Percentiles rank a stretch among this genome's conserved stretches.
phyloP scores from a whole-genome alignment of 2,329 filamentous ascomycete genomes.

The Penicillium griseofulvum region DNA sequence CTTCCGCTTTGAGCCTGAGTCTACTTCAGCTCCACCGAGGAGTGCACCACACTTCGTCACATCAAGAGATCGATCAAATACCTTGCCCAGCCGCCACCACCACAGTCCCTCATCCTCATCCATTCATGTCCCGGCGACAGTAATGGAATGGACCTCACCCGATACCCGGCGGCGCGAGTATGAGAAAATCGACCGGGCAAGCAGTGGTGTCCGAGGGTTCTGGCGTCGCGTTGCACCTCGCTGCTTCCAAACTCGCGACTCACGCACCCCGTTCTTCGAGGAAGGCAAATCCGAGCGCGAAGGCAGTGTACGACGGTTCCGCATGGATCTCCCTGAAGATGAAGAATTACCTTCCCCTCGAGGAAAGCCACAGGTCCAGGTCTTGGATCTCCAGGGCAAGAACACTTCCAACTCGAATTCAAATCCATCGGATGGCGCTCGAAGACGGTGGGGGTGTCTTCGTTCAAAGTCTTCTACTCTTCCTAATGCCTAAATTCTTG shows the following conservation, averaged over 20 bases:
- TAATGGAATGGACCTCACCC: conserved; percentile 49
- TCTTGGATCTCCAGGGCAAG: conserved; percentile 5
- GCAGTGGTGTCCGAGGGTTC: conserved; percentile 42
- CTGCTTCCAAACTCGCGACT: conserved; percentile 37
- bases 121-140: conserved; percentile 34
- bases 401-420: background rate
- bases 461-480: conserved; percentile 13
- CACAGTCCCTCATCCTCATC: conserved; percentile 25
- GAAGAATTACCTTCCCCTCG: conserved; percentile 13
- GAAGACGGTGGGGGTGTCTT: conserved; percentile 17
- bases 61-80: conserved; percentile 17
- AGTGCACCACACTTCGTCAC: conserved; percentile 5
- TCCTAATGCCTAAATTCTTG: background rate
- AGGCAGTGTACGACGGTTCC: conserved; percentile 46
- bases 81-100: conserved; percentile 15
- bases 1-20: conserved; percentile 11
- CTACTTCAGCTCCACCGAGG: background rate
- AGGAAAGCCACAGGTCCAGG: conserved; percentile 8
- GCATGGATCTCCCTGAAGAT: conserved; percentile 44
- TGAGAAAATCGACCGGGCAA: conserved; percentile 54
- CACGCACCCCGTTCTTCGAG: conserved; percentile 43
- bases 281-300: conserved; percentile 42
- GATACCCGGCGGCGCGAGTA: conserved; percentile 46
- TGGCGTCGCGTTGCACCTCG: conserved; percentile 43
- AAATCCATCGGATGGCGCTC: background rate